Percentiles rank a stretch among this genome's conserved stretches.
Conservation (phyloP, 2,329 filamentous ascomycete species). For the Xylariaceae sp. region DNA sequence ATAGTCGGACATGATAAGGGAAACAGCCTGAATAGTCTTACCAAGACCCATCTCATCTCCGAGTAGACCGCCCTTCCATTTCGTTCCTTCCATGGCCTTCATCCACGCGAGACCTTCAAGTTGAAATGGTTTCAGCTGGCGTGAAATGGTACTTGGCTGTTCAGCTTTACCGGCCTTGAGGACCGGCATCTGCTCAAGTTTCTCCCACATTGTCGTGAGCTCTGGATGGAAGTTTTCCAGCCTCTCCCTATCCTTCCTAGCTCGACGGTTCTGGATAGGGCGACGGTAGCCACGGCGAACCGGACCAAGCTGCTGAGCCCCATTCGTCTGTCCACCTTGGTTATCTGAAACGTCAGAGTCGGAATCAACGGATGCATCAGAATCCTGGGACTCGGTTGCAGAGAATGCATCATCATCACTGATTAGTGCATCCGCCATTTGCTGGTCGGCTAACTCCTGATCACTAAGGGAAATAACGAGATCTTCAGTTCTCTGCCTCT, state of each 20-base stretch:
- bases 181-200: conserved; percentile 68
- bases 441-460: conserved; percentile 1
- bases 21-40: conserved; percentile 98
- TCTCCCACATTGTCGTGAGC: conserved; percentile 82
- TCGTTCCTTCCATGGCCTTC: conserved; percentile 80
- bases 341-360: conserved; percentile 11
- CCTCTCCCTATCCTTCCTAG: conserved; percentile 59
- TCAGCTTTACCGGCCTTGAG: conserved; percentile 64
- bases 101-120: conserved; percentile 95
- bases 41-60: conserved; percentile 99
- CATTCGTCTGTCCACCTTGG: conserved; percentile 2
- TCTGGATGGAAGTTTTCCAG: conserved; percentile 78
- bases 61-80: conserved; percentile 86
- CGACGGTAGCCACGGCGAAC: too few relatives aligned
- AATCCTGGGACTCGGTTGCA: conserved; percentile 12
- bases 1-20: conserved; percentile 96
- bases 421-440: conserved; percentile 17
- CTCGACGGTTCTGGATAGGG: conserved; percentile 19
- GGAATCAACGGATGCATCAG: conserved; percentile 8
- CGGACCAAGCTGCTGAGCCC: not conserved
- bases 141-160: conserved; percentile 77
- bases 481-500: conserved; percentile 11
- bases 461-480: conserved; percentile 1
- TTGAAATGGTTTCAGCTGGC: conserved; percentile 89
- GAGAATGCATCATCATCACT: conserved; percentile 26